A percentile compares a stretch with the other conserved stretches of the same genome.
These are phyloP conservation scores for Colletotrichum camelliae DNA, from an alignment of 2,329 filamentous ascomycete genomes.

Conservation along the genomic window DNA sequence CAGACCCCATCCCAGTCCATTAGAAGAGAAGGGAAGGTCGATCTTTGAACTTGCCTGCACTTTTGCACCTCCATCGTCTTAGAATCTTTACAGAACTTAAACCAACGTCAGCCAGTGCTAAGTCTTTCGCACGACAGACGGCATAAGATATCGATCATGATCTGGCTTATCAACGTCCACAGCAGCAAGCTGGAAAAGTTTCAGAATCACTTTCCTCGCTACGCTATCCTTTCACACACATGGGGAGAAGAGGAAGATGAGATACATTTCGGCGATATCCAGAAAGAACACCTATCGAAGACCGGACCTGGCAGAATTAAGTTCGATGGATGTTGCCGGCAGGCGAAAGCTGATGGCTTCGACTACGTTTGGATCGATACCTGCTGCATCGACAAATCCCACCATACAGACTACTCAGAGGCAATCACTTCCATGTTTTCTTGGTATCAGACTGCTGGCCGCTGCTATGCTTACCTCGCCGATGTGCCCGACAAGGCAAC, in stretches of 20 bases:
- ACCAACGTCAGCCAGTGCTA: too few species aligned
- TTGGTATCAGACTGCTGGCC: not conserved
- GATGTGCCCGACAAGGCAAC: accelerated
- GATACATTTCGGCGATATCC: not conserved
- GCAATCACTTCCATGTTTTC: not conserved
- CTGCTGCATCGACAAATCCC: not conserved
- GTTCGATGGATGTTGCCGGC: not conserved
- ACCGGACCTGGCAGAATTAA: not conserved
- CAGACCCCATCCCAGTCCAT: too few species aligned
- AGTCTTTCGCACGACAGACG: too few species aligned
- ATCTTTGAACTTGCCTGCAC: not conserved
- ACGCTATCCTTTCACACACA: not conserved
- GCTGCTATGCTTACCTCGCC: not conserved
- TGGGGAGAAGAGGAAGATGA: not conserved
- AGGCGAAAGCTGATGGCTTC: not conserved
- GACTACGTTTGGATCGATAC: not conserved
- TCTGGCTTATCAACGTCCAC: not conserved
- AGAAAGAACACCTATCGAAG: not conserved
- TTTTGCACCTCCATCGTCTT: too few species aligned
- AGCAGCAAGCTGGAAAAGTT: not conserved
- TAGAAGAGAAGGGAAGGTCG: not conserved
- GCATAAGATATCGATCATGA: not conserved
- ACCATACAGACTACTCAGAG: not conserved
- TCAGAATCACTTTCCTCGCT: not conserved
- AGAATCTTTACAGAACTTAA: too few species aligned